Conservation (phyloP, 2,329 filamentous ascomycete species). For the Cercospora sesami region DNA sequence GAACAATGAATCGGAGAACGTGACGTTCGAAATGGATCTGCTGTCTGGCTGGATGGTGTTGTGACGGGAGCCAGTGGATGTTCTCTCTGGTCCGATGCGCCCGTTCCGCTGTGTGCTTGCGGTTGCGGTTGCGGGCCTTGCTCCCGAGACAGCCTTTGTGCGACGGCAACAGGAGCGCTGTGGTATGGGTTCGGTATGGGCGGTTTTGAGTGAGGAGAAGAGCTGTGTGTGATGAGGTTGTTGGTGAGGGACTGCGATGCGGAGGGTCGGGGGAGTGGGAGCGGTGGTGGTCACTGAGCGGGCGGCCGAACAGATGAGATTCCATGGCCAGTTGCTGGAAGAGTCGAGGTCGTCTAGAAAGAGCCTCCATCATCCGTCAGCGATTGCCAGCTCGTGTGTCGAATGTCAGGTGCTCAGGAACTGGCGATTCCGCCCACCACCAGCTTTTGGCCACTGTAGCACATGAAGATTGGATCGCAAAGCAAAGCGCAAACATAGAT, state of each 20-base stretch:
- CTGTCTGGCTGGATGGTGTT: neutral
- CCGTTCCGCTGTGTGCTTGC: conserved; percentile 2
- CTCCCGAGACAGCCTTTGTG: neutral
- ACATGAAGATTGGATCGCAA: neutral
- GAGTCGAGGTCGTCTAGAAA: neutral
- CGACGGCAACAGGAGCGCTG: neutral
- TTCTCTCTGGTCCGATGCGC: conserved; percentile 5
- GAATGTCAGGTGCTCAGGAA: neutral
- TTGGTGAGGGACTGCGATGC: neutral
- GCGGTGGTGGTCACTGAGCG: neutral
- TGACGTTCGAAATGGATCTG: neutral
- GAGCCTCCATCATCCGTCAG: neutral
- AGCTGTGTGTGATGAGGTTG: neutral
- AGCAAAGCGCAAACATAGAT: neutral
- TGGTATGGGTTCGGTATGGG: neutral
- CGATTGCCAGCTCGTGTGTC: neutral
- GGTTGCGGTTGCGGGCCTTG: conserved; percentile 3
- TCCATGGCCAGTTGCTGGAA: neutral
- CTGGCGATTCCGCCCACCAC: neutral
- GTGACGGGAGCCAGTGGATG: neutral
- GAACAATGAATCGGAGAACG: neutral
- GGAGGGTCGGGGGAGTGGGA: neutral
- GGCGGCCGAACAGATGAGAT: neutral
- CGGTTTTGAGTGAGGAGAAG: neutral
- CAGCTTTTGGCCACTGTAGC: neutral